A percentile compares a stretch with the other conserved stretches of the same genome.
phyloP scores from a whole-genome alignment of 495 filamentous ascomycete species.

The Aspergillus steynii region DNA sequence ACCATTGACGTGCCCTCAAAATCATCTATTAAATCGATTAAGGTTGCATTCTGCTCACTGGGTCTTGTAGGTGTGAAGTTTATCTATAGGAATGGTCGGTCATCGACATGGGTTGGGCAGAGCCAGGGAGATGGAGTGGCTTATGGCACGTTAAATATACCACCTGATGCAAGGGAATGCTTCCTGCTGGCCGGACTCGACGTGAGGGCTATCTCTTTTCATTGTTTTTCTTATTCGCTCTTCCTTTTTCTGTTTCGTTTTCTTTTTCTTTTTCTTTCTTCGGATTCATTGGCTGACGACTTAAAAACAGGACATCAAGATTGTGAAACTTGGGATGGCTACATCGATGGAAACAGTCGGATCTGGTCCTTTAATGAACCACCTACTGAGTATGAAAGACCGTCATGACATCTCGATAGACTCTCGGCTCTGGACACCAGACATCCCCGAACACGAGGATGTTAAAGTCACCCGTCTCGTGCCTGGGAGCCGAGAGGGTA shows the following conservation, averaged over 20 bases:
- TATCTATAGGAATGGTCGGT: conserved; percentile 10
- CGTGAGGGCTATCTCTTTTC: too few species aligned
- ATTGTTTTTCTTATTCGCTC: too few species aligned
- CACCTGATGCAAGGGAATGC: not conserved
- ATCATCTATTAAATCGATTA: conserved; percentile 4
- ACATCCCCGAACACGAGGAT: conserved; percentile 9
- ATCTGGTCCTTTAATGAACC: too few species aligned
- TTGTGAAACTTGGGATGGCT: too few species aligned
- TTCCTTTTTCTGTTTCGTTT: not conserved
- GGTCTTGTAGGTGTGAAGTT: conserved; percentile 16
- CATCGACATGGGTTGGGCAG: conserved; percentile 14
- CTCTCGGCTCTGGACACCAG: conserved; percentile 15
- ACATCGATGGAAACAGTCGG: too few species aligned
- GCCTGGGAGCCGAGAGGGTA: not conserved
- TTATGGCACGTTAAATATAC: conserved; percentile 8
- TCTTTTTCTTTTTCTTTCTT: conserved; percentile 17
- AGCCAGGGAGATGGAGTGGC: conserved; percentile 10
- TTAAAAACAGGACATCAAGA: not conserved
- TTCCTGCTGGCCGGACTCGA: conserved; percentile 17
- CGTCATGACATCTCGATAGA: not conserved
- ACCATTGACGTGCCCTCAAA: conserved; percentile 7
- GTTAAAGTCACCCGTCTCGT: conserved; percentile 12
- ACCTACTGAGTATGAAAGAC: too few species aligned
- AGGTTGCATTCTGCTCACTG: conserved; percentile 15
- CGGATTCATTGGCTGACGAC: conserved; percentile 9